phyloP scores from a whole-genome alignment of 108 stramenopile genomes.

The Craspedostauros australis region DNA sequence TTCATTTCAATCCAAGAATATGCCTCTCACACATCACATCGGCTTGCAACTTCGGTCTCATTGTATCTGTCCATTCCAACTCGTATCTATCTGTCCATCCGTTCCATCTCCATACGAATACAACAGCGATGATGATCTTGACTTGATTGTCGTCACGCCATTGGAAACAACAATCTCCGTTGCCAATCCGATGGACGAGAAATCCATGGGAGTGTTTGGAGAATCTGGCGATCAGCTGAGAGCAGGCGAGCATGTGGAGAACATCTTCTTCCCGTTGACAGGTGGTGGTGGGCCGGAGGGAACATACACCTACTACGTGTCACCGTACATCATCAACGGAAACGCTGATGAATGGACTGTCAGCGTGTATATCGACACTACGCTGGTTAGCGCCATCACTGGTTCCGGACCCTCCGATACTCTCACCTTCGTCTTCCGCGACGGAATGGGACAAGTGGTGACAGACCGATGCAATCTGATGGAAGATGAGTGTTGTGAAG shows the following conservation, averaged over 20 bases:
- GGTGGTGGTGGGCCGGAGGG: slow-evolving; percentile 9
- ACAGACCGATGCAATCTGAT: no score
- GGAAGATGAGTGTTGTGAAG: slow-evolving; percentile 23
- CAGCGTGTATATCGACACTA: no score
- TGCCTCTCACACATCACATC: no score
- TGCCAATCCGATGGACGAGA: background rate
- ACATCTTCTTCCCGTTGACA: slow-evolving; percentile 14
- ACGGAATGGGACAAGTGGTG: no score
- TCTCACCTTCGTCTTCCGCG: background rate
- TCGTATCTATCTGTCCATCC: no score
- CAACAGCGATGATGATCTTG: slow-evolving; percentile 20
- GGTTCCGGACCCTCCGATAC: background rate
- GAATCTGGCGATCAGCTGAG: slow-evolving; percentile 13
- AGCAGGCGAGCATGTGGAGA: slow-evolving; percentile 11
- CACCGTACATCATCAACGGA: background rate
- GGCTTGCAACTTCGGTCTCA: no score
- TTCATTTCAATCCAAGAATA: no score
- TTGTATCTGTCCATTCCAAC: no score
- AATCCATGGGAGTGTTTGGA: slow-evolving; percentile 3
- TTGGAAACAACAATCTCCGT: slow-evolving; percentile 7
- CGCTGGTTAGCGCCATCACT: no score
- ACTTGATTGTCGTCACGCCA: slow-evolving; percentile 10
- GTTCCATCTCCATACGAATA: no score
- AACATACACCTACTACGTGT: slow-evolving; percentile 11
- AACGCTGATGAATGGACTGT: slow-evolving; percentile 4